Base-by-base conservation (phyloP, 2,329 filamentous ascomycete genomes). In the Fusarium luffae region DNA sequence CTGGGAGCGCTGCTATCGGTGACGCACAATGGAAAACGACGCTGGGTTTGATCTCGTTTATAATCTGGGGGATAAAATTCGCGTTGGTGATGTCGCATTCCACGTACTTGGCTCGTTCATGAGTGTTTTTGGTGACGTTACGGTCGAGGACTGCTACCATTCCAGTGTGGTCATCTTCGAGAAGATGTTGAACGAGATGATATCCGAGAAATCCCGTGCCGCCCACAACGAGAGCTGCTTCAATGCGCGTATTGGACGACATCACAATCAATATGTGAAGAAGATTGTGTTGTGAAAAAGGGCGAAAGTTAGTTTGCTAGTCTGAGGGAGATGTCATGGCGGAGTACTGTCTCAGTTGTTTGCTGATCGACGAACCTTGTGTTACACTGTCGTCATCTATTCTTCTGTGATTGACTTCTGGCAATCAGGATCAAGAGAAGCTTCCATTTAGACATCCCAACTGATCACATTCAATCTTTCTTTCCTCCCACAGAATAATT, bases 1-100 rank as follows among this genome's bases (percentile, higher is more conserved):
- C 66, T 1, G 72, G 76, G n/a, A 73, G 65, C 1, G 64, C 63
- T 9, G 73, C 73, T 9, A 66, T 68, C 3, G 78, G 78, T 23
- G 78, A 79, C 0, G 77, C 77, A 3, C 68, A 64, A 56, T 81
- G 77, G 44, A 80, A 77, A 43, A 81, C 68, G 27, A 76, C 75
- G 11, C 46, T 59, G 1, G 79, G 79, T 13, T 64, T 60, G 8
- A 76, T 61, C 2, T 68, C 46, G 8, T 63, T 41, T 3, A 81
- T 48, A 2, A 79, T n/a, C 0, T 46, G n/a, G 2, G 44, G 32
- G 11, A 73, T 13, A 0, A 44, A 10, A 10, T 49, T 47, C 8
- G 9, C 23, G 18, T 77, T 72, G 3, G 74, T 60, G 50, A 81
- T 75, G 34, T 72, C 71, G 6, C 74, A 75, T 4, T 59, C 27